These are phyloP conservation scores for Myxozyma monticola DNA, from an alignment of 805 yeast species.

Conservation along the genomic window DNA sequence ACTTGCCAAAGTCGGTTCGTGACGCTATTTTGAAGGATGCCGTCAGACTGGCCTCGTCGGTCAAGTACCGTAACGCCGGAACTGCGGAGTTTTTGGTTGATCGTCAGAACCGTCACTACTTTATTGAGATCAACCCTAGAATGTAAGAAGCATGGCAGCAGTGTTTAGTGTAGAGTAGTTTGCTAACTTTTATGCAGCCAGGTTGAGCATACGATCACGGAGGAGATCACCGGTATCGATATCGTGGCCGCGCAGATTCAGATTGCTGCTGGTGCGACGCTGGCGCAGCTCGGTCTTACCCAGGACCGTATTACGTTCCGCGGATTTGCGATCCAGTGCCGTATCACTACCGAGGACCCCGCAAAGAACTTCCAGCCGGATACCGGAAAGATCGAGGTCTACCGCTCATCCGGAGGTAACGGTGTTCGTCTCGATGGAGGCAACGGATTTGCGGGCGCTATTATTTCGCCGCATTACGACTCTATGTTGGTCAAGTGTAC, in stretches of 20 bases:
- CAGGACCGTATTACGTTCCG: conserved; percentile 94
- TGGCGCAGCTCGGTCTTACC: conserved; percentile 84
- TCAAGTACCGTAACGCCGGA: conserved; percentile 95
- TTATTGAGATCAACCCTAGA: conserved; percentile 97
- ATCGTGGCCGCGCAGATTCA: conserved; percentile 98
- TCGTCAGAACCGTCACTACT: conserved; percentile 89
- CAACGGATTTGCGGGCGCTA: conserved; percentile 95
- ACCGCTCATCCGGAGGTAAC: conserved; percentile 98
- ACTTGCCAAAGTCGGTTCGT: conserved; percentile 76
- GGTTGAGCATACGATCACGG: conserved; percentile 98
- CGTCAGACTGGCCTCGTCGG: conserved; percentile 82
- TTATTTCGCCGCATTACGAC: conserved; percentile 95
- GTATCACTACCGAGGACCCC: conserved; percentile 98
- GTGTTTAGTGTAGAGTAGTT: too few species aligned
- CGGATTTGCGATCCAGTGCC: conserved; percentile 98
- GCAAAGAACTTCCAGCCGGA: conserved; percentile 96
- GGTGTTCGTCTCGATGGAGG: conserved; percentile 99
- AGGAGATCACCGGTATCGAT: conserved; percentile 97
- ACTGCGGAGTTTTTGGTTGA: conserved; percentile 98
- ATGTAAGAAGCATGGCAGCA: too few species aligned
- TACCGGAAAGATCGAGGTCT: conserved; percentile 96
- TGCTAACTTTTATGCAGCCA: too few species aligned
- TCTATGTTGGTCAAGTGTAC: conserved; percentile 98
- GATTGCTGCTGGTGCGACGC: conserved; percentile 96
- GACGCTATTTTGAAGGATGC: conserved; percentile 94